Evolutionary conservation across 495 filamentous ascomycete species (phyloP).

Genomic region (Lasiosphaeris hirsuta): DNA sequence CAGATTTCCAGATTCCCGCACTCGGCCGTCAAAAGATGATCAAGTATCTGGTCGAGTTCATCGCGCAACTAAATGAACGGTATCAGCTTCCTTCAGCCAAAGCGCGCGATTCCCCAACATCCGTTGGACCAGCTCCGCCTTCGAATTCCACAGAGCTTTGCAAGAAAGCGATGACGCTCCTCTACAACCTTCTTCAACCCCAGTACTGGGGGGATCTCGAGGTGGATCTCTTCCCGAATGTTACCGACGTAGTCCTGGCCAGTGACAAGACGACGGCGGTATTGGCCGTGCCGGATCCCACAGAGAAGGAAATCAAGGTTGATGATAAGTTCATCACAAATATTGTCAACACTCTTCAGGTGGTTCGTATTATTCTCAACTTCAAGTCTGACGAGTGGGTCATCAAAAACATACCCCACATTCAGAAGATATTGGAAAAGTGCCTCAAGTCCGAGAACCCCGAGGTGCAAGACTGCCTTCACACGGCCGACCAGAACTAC

Average conservation of each 20-base stretch:
- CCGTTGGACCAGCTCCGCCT: constrained; percentile 48
- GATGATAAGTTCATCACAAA: constrained; percentile 76
- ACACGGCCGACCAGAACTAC: constrained; percentile 63
- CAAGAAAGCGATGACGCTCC: constrained; percentile 74
- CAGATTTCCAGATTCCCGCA: constrained; percentile 66
- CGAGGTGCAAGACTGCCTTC: constrained; percentile 88
- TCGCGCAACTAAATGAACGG: constrained; percentile 80
- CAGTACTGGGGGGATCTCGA: constrained; percentile 91
- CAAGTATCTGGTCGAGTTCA: constrained; percentile 92
- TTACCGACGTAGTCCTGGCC: constrained; percentile 77
- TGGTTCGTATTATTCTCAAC: constrained; percentile 81
- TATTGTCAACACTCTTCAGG: constrained; percentile 88
- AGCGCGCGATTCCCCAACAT: constrained; percentile 51
- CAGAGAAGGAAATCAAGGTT: constrained; percentile 75
- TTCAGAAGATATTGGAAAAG: constrained; percentile 91
- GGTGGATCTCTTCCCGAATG: constrained; percentile 83
- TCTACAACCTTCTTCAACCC: constrained; percentile 83
- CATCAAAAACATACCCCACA: constrained; percentile 61
- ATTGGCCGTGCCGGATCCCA: constrained; percentile 66
- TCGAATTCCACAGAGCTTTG: constrained; percentile 66
- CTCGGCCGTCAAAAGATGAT: constrained; percentile 71
- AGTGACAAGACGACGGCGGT: constrained; percentile 66
- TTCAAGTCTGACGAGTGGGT: constrained; percentile 90
- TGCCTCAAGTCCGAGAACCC: constrained; percentile 78
- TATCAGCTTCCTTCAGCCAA: constrained; percentile 70